phyloP scores from a whole-genome alignment of 2,329 filamentous ascomycete genomes.

The Monosporascus sp. region DNA sequence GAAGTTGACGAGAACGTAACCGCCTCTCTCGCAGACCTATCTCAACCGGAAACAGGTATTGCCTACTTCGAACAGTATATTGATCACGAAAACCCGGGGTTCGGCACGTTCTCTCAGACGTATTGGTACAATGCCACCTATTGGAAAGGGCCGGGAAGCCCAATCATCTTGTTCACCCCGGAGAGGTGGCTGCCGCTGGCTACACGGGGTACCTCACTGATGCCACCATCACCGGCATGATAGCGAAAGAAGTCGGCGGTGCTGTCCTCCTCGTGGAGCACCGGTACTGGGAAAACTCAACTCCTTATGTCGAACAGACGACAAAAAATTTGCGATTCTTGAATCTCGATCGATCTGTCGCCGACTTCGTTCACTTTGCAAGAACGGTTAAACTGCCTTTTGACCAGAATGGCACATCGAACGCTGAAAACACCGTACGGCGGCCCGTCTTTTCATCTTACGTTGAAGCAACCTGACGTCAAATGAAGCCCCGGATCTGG shows the following conservation, averaged over 20 bases:
- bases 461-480: not conserved
- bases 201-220: slow-evolving; percentile 48
- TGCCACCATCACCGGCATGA: slow-evolving; percentile 41
- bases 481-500: slow-evolving; percentile 46
- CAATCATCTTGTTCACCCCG: slow-evolving; percentile 46
- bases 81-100: slow-evolving; percentile 50
- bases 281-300: slow-evolving; percentile 53
- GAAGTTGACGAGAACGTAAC: slow-evolving; percentile 8
- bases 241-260: slow-evolving; percentile 46
- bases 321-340: slow-evolving; percentile 49
- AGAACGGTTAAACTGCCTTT: slow-evolving; percentile 48
- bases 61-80: slow-evolving; percentile 48
- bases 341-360: slow-evolving; percentile 47
- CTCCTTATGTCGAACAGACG: slow-evolving; percentile 44
- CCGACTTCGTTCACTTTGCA: slow-evolving; percentile 50
- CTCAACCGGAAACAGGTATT: slow-evolving; percentile 8
- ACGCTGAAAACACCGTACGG: slow-evolving; percentile 40
- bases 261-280: slow-evolving; percentile 54
- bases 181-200: slow-evolving; percentile 40
- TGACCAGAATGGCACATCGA: slow-evolving; percentile 39
- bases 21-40: slow-evolving; percentile 10
- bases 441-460: not conserved
- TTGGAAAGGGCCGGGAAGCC: slow-evolving; percentile 50
- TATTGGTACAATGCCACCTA: slow-evolving; percentile 43
- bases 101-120: slow-evolving; percentile 50